A percentile compares a stretch with the other conserved stretches of the same genome.
Conservation (phyloP, 2,329 filamentous ascomycete species). For the Trichoderma sp. region DNA sequence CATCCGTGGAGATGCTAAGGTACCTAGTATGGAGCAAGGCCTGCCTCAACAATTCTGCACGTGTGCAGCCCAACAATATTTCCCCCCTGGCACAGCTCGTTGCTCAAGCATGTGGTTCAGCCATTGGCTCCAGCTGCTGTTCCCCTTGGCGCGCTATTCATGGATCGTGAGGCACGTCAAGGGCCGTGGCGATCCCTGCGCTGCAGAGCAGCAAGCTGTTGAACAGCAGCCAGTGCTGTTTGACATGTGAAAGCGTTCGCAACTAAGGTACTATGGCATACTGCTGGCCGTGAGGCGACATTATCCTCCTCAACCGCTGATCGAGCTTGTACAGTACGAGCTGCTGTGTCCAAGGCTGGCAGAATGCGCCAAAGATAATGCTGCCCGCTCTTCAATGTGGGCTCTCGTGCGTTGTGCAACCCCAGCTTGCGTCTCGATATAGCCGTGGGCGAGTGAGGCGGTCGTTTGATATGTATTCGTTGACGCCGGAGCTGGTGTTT, state of each 20-base stretch:
- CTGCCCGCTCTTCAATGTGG: constrained; percentile 20
- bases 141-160: constrained; percentile 13
- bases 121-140: constrained; percentile 44
- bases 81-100: constrained; percentile 35
- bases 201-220: not conserved
- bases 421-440: constrained; percentile 10
- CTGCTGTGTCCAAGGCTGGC: no score
- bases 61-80: constrained; percentile 26
- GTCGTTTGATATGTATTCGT: no score
- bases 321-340: not conserved
- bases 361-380: constrained; percentile 9
- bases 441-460: not conserved
- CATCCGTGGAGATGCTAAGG: constrained; percentile 1
- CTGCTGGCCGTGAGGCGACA: not conserved
- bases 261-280: no score
- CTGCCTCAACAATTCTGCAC: constrained; percentile 28
- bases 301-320: not conserved
- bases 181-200: constrained; percentile 15
- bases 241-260: constrained; percentile 12
- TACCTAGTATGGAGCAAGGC: constrained; percentile 8
- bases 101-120: constrained; percentile 46
- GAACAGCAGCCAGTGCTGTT: constrained; percentile 3
- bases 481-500: not conserved
- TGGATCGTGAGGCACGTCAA: constrained; percentile 1
- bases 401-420: constrained; percentile 7